Conservation (phyloP, 2,329 filamentous ascomycete genomes). For the Pyrenochaeta sp. region DNA sequence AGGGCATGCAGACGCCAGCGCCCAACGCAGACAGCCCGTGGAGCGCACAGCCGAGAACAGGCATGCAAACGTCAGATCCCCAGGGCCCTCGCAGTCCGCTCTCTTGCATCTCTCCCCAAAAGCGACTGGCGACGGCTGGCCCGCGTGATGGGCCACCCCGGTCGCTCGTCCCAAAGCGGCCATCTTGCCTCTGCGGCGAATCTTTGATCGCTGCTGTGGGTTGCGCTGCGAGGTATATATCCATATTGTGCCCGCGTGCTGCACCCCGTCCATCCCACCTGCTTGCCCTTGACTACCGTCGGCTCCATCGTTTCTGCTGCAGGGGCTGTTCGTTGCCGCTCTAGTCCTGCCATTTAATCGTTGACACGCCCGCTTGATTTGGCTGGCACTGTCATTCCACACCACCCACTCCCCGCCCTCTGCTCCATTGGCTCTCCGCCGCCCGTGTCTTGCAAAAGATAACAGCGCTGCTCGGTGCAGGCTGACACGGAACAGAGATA, state of each 20-base stretch:
- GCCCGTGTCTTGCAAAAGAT: slow-evolving; percentile 10
- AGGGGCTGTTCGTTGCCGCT: slow-evolving; percentile 2
- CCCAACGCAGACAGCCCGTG: slow-evolving; percentile 8
- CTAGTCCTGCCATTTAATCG: no score
- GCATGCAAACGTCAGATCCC: slow-evolving; percentile 9
- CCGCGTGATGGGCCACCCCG: slow-evolving; percentile 15
- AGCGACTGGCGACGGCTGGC: slow-evolving; percentile 9
- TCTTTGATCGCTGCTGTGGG: background rate
- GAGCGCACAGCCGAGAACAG: slow-evolving; percentile 15
- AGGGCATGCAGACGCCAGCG: slow-evolving; percentile 2
- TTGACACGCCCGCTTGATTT: background rate
- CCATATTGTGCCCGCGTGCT: slow-evolving; percentile 11
- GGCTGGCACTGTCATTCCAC: background rate
- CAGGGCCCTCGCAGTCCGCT: slow-evolving; percentile 5
- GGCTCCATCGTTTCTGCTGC: no score
- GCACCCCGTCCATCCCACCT: no score
- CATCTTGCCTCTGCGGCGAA: slow-evolving; percentile 10
- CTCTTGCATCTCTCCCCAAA: slow-evolving; percentile 9
- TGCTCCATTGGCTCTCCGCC: slow-evolving; percentile 10
- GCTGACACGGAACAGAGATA: slow-evolving; percentile 19
- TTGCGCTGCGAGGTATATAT: slow-evolving; percentile 13
- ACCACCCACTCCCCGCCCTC: slow-evolving; percentile 1
- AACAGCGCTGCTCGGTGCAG: slow-evolving; percentile 12
- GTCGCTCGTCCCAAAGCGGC: slow-evolving; percentile 18
- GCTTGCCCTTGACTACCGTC: no score